Conservation (phyloP, 2,329 filamentous ascomycete genomes). For the Fusarium bulbicola region DNA sequence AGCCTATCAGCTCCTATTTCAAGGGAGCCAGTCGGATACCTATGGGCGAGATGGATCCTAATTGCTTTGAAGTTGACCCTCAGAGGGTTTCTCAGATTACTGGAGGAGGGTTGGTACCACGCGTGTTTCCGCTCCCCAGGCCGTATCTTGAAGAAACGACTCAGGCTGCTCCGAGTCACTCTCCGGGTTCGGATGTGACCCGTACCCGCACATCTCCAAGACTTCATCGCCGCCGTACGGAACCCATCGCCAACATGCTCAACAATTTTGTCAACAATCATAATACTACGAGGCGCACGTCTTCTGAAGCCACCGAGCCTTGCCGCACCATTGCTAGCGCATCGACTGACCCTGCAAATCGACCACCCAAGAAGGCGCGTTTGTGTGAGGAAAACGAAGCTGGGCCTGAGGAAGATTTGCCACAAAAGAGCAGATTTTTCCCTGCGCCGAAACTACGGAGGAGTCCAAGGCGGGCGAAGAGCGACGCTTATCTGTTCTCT, state of each 20-base stretch:
- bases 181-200: constrained; percentile 22
- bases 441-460: constrained; percentile 43
- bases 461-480: constrained; percentile 44
- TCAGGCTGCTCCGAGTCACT: constrained; percentile 26
- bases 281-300: constrained; percentile 21
- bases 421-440: constrained; percentile 66
- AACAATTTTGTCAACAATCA: constrained; percentile 38
- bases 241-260: constrained; percentile 60
- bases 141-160: constrained; percentile 60
- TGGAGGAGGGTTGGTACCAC: constrained; percentile 59
- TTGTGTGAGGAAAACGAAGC: constrained; percentile 61
- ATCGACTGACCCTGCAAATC: constrained; percentile 37
- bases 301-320: constrained; percentile 18
- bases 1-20: constrained; percentile 66
- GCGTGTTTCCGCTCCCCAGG: constrained; percentile 67
- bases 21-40: constrained; percentile 61
- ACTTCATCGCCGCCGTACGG: constrained; percentile 60
- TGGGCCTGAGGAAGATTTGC: constrained; percentile 45
- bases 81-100: constrained; percentile 59
- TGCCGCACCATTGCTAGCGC: constrained; percentile 6
- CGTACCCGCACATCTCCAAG: constrained; percentile 49
- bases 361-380: constrained; percentile 67
- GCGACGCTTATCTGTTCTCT: constrained; percentile 59
- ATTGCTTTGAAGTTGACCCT: constrained; percentile 65
- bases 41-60: constrained; percentile 70